These are phyloP conservation scores for Argentina anserina DNA, from an alignment of 306 rosid genomes.

Conservation along the genomic window DNA sequence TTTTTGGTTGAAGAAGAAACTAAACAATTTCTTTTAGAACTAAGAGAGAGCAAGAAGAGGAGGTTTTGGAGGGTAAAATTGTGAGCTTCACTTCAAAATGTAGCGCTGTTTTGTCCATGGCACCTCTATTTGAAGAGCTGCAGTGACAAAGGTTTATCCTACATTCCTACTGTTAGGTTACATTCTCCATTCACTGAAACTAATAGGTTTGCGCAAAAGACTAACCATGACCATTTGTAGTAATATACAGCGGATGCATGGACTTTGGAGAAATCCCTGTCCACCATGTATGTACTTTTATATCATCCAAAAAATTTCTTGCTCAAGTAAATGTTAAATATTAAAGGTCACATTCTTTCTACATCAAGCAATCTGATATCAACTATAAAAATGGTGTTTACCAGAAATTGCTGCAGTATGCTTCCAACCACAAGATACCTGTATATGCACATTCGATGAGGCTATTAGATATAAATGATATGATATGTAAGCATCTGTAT, in stretches of 20 bases:
- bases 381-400: slow-evolving; percentile 15
- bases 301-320: neutral
- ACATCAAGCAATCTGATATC: neutral
- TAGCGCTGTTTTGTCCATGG: neutral
- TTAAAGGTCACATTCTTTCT: neutral
- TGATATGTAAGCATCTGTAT: slow-evolving; percentile 2
- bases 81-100: neutral
- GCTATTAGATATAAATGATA: slow-evolving; percentile 1
- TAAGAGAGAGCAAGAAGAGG: neutral
- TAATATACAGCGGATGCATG: neutral
- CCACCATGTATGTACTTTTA: neutral
- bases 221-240: neutral
- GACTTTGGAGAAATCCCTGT: neutral
- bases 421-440: slow-evolving; percentile 98
- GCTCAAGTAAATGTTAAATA: neutral
- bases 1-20: neutral
- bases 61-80: neutral
- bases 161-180: neutral
- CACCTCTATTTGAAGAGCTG: neutral
- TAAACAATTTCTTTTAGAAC: neutral
- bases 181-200: neutral
- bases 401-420: slow-evolving; percentile 92
- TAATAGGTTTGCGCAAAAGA: neutral
- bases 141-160: neutral
- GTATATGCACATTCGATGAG: slow-evolving; percentile 22